phyloP scores from a whole-genome alignment of 805 yeast species.

The Kazachstania taianensis region DNA sequence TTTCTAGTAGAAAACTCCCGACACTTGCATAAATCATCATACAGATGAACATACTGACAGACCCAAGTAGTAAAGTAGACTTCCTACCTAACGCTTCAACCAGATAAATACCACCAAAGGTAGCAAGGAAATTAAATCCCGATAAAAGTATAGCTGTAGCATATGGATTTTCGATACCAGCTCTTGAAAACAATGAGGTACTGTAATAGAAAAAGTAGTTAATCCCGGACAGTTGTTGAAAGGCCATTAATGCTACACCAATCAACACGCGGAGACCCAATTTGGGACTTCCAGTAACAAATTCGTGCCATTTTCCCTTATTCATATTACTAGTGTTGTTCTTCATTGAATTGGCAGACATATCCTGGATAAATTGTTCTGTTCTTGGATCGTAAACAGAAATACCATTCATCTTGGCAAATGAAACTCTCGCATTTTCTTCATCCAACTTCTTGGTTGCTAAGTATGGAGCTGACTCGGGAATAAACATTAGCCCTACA shows the following conservation, averaged over 20 bases:
- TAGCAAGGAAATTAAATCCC: conserved; percentile 45
- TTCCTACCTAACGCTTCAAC: conserved; percentile 50
- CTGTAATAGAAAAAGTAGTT: conserved; percentile 62
- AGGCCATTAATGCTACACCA: conserved; percentile 50
- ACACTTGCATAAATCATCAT: conserved; percentile 51
- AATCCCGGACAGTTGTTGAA: conserved; percentile 55
- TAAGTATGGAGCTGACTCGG: conserved; percentile 59
- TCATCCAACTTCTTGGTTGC: conserved; percentile 37
- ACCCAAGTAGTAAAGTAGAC: conserved; percentile 39
- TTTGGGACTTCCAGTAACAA: conserved; percentile 54
- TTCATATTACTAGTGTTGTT: neutral
- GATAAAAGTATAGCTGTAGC: conserved; percentile 52
- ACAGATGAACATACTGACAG: conserved; percentile 43
- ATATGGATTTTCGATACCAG: conserved; percentile 47
- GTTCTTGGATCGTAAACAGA: conserved; percentile 38
- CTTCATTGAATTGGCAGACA: conserved; percentile 1
- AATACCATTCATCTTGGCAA: conserved; percentile 44
- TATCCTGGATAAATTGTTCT: conserved; percentile 36
- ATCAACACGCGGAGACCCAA: conserved; percentile 38
- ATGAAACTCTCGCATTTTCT: conserved; percentile 44
- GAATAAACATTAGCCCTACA: conserved; percentile 53
- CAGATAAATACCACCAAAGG: conserved; percentile 41
- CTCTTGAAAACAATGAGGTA: conserved; percentile 49
- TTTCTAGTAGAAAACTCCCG: conserved; percentile 42
- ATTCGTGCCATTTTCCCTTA: conserved; percentile 28